Evolutionary conservation across 139 green algal genomes (phyloP).

Genomic region (Cymbomonas tetramitiformis): DNA sequence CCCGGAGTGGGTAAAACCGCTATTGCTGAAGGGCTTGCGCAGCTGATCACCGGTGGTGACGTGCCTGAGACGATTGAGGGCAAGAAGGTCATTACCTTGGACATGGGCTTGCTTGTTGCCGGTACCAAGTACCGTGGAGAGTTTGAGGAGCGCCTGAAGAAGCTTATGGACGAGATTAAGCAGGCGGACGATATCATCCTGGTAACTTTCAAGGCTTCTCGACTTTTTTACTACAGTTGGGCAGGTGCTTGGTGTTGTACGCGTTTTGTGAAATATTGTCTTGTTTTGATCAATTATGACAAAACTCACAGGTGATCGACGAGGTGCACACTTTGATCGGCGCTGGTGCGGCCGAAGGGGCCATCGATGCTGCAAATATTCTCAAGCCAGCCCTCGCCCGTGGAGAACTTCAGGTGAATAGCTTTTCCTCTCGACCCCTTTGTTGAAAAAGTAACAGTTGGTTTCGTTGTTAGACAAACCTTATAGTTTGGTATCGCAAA

Average conservation of each 20-base stretch:
- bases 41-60: constrained; percentile 80
- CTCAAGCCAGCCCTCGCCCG: constrained; percentile 93
- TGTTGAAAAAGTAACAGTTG: neutral
- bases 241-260: constrained; percentile 50
- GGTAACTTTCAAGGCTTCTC: no score
- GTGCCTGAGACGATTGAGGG: constrained; percentile 97
- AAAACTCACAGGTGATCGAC: no score
- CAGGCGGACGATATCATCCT: constrained; percentile 97
- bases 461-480: neutral
- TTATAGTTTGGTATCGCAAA: constrained; percentile 7
- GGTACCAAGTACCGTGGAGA: constrained; percentile 98
- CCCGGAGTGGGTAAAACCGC: constrained; percentile 96
- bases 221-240: no score
- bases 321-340: constrained; percentile 97
- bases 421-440: constrained; percentile 37
- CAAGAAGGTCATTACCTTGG: constrained; percentile 93
- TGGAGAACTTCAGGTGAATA: constrained; percentile 93
- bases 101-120: constrained; percentile 97
- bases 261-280: constrained; percentile 24
- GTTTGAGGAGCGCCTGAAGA: constrained; percentile 99
- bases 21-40: constrained; percentile 90
- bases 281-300: no score
- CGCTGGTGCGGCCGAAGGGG: constrained; percentile 88
- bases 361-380: constrained; percentile 98
- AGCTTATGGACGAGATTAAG: constrained; percentile 99